Evolutionary conservation across 257 asterid genomes (phyloP).

Genomic region (Paulownia fortunei): DNA sequence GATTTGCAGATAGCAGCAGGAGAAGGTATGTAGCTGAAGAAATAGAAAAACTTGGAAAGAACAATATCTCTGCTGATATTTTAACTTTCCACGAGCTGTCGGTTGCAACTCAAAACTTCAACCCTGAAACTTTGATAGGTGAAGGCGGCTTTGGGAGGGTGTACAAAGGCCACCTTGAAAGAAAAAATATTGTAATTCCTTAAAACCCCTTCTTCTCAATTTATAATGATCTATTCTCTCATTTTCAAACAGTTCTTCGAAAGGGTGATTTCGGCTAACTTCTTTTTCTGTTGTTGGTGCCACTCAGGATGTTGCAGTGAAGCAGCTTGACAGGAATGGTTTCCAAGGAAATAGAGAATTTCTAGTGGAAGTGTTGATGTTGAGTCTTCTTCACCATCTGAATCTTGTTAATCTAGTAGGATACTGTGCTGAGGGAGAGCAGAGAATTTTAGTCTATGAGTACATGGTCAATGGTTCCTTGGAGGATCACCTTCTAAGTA

Average conservation of each 20-base stretch:
- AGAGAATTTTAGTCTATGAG: slow-evolving; percentile 70
- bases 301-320: slow-evolving; percentile 74
- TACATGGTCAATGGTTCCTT: slow-evolving; percentile 70
- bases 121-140: slow-evolving; percentile 43
- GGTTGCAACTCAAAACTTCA: slow-evolving; percentile 52
- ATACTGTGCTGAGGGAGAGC: slow-evolving; percentile 81
- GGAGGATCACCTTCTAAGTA: slow-evolving; percentile 77
- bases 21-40: slow-evolving; percentile 62
- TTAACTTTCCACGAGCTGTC: slow-evolving; percentile 50
- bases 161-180: slow-evolving; percentile 55
- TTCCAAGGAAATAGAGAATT: slow-evolving; percentile 81
- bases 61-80: slow-evolving; percentile 53
- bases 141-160: slow-evolving; percentile 82
- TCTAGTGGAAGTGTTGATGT: slow-evolving; percentile 78
- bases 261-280: background rate
- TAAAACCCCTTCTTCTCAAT: background rate
- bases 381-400: slow-evolving; percentile 77
- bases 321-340: slow-evolving; percentile 78
- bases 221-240: background rate
- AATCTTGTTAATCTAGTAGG: slow-evolving; percentile 76
- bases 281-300: background rate
- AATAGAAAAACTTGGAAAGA: slow-evolving; percentile 68
- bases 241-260: background rate
- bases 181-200: slow-evolving; percentile 44
- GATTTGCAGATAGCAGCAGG: slow-evolving; percentile 62